Evolutionary conservation across 306 rosid genomes (phyloP).

Genomic region (Psophocarpus tetragonolobus): DNA sequence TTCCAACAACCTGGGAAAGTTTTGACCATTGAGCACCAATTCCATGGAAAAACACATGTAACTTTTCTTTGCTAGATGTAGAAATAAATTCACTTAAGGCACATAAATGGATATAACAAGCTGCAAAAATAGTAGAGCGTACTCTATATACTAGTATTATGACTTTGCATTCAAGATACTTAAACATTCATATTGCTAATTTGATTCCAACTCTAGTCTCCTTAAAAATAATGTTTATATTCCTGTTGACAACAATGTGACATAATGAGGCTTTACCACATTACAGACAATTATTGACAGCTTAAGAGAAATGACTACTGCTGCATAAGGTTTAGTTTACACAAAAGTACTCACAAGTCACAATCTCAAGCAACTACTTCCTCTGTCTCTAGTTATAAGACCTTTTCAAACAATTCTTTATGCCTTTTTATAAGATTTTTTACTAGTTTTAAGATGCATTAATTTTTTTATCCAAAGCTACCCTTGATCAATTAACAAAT

Average conservation of each 20-base stretch:
- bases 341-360: neutral
- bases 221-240: neutral
- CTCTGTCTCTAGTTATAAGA: too few species aligned
- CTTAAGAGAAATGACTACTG: neutral
- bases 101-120: constrained; percentile 20
- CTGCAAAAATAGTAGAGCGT: neutral
- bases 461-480: too few species aligned
- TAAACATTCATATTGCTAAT: neutral
- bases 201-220: neutral
- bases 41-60: constrained; percentile 9
- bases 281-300: neutral
- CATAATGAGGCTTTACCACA: neutral
- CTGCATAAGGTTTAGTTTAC: neutral
- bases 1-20: constrained; percentile 51
- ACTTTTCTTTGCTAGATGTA: neutral
- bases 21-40: constrained; percentile 30
- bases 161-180: neutral
- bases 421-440: too few species aligned
- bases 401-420: too few species aligned
- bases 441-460: too few species aligned
- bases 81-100: constrained; percentile 16
- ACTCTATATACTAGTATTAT: neutral
- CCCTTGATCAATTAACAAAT: too few species aligned
- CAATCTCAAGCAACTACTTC: constrained; percentile 10
- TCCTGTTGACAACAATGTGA: neutral